Percentiles rank a stretch among this genome's conserved stretches.
phyloP scores from a whole-genome alignment of 352 stramenopile species.

The Globisporangium solare region DNA sequence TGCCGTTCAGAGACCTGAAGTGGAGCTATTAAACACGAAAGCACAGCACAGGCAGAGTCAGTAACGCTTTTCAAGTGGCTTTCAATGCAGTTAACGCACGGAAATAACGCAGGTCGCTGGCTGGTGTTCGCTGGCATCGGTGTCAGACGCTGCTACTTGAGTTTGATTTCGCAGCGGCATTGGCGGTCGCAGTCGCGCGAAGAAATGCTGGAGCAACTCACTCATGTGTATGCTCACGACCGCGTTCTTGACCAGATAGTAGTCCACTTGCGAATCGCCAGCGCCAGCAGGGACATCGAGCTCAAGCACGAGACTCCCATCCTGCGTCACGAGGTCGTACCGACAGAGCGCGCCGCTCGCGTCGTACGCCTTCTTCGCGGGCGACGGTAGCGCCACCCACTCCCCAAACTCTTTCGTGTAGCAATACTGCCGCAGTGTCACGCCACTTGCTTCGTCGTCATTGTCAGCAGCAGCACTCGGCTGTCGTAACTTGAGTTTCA shows the following conservation, averaged over 20 bases:
- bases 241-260: slow-evolving; percentile 53
- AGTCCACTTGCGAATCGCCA: slow-evolving; percentile 45
- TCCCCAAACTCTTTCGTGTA: slow-evolving; percentile 64
- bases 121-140: not conserved
- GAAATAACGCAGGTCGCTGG: slow-evolving; percentile 25
- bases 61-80: not conserved
- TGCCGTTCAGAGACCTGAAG: slow-evolving; percentile 8
- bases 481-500: slow-evolving; percentile 31
- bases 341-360: slow-evolving; percentile 21
- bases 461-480: not conserved
- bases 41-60: not conserved
- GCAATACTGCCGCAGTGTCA: slow-evolving; percentile 31
- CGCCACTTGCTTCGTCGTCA: not conserved
- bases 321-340: slow-evolving; percentile 44
- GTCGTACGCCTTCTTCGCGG: slow-evolving; percentile 35
- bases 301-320: slow-evolving; percentile 46
- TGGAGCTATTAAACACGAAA: slow-evolving; percentile 1
- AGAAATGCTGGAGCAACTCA: slow-evolving; percentile 43
- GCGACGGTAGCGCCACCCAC: slow-evolving; percentile 30
- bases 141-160: not conserved
- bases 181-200: slow-evolving; percentile 28
- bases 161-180: slow-evolving; percentile 11
- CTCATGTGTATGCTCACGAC: slow-evolving; percentile 35
- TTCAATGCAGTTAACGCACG: slow-evolving; percentile 8
- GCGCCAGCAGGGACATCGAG: slow-evolving; percentile 42